Conservation (phyloP, 306 rosid species). For the Parietaria judaica region DNA sequence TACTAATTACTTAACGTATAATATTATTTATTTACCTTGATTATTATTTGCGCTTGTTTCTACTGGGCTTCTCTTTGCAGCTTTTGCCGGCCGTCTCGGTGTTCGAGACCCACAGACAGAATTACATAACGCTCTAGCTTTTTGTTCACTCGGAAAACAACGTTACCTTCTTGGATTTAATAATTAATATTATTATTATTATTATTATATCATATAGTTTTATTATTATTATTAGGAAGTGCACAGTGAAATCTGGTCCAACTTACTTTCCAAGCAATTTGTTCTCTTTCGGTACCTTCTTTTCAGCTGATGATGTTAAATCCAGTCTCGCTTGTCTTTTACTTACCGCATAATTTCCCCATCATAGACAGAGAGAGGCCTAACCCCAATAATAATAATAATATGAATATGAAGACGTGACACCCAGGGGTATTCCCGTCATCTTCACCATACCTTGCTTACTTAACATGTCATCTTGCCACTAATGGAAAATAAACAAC, state of each 20-base stretch:
- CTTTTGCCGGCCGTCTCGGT: slow-evolving; percentile 41
- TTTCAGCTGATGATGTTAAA: slow-evolving; percentile 5
- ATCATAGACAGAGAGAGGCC: not conserved
- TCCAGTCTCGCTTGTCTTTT: slow-evolving; percentile 15
- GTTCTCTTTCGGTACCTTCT: not conserved
- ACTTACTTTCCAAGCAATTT: slow-evolving; percentile 4
- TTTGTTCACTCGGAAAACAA: slow-evolving; percentile 25
- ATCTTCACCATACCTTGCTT: not conserved
- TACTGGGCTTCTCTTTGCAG: slow-evolving; percentile 38
- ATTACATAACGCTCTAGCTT: slow-evolving; percentile 25
- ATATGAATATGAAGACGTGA: not conserved
- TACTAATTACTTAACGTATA: too few species aligned
- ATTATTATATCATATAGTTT: not conserved
- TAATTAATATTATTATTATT: not conserved
- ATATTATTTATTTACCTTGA: not conserved
- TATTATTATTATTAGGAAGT: not conserved
- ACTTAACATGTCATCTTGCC: not conserved
- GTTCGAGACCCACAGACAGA: slow-evolving; percentile 31
- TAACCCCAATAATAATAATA: not conserved
- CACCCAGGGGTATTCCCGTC: slow-evolving; percentile 10
- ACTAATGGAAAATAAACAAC: not conserved
- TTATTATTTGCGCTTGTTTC: slow-evolving; percentile 10
- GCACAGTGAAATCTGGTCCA: slow-evolving; percentile 3
- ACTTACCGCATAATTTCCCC: slow-evolving; percentile 2
- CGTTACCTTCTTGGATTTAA: slow-evolving; percentile 5